Evolutionary conservation across 495 filamentous ascomycete species (phyloP).

Genomic region (Hypoxylon trugodes): DNA sequence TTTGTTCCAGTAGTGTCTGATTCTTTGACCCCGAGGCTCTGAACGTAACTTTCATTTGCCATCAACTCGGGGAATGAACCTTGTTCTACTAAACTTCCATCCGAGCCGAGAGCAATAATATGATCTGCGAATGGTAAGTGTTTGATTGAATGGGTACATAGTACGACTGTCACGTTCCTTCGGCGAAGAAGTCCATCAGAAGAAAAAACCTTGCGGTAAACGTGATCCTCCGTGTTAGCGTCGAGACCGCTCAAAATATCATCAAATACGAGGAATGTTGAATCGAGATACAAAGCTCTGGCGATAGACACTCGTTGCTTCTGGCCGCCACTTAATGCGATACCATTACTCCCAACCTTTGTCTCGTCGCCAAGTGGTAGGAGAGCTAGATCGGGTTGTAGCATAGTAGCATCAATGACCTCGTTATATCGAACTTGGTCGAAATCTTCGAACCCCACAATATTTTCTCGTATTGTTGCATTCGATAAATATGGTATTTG

Average conservation of each 20-base stretch:
- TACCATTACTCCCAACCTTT: constrained; percentile 68
- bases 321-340: constrained; percentile 71
- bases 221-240: constrained; percentile 65
- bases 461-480: constrained; percentile 64
- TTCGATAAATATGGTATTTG: constrained; percentile 63
- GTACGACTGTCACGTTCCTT: constrained; percentile 58
- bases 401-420: constrained; percentile 67
- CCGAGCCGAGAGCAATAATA: constrained; percentile 52
- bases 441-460: constrained; percentile 59
- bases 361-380: constrained; percentile 67
- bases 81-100: constrained; percentile 53
- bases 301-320: constrained; percentile 70
- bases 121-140: constrained; percentile 55
- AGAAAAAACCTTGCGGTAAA: constrained; percentile 66
- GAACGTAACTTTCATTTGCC: constrained; percentile 39
- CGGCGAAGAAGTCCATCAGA: constrained; percentile 61
- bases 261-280: constrained; percentile 64
- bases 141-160: constrained; percentile 53
- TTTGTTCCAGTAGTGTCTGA: neutral
- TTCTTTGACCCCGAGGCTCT: constrained; percentile 19
- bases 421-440: constrained; percentile 66
- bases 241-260: constrained; percentile 71
- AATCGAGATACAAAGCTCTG: constrained; percentile 64
- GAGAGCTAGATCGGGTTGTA: constrained; percentile 62
- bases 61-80: constrained; percentile 50